Evolutionary conservation across 2,329 filamentous ascomycete genomes (phyloP).

Genomic region (Cercospora nicotianae): DNA sequence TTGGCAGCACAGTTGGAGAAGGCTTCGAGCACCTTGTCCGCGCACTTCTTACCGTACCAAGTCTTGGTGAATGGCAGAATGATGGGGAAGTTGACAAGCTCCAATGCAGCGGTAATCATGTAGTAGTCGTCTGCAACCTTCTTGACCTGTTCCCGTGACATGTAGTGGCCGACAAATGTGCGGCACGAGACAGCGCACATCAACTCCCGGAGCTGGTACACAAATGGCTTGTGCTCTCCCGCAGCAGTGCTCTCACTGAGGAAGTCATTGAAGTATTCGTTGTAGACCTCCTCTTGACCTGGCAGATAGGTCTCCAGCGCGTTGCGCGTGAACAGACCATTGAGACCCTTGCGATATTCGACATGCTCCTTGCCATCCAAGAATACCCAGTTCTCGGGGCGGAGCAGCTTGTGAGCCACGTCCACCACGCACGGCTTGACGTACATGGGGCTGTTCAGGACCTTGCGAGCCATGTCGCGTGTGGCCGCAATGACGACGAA

Average conservation of each 20-base stretch:
- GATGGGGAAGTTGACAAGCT: slow-evolving; percentile 97
- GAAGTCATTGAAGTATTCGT: slow-evolving; percentile 79
- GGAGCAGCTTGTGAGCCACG: slow-evolving; percentile 87
- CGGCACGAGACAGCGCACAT: slow-evolving; percentile 94
- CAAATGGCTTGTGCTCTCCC: slow-evolving; percentile 79
- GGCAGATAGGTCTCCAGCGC: slow-evolving; percentile 87
- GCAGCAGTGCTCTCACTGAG: slow-evolving; percentile 68
- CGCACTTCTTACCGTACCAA: slow-evolving; percentile 95
- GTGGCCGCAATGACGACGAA: slow-evolving; percentile 97
- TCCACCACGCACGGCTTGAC: slow-evolving; percentile 98
- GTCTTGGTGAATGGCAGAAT: slow-evolving; percentile 93
- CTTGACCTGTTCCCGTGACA: slow-evolving; percentile 84
- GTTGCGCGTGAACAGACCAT: slow-evolving; percentile 88
- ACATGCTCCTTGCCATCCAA: slow-evolving; percentile 92
- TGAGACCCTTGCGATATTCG: slow-evolving; percentile 95
- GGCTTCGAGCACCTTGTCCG: slow-evolving; percentile 86
- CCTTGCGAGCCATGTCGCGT: slow-evolving; percentile 91
- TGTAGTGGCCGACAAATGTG: slow-evolving; percentile 96
- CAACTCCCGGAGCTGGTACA: slow-evolving; percentile 87
- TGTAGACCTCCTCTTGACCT: slow-evolving; percentile 88
- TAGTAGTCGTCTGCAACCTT: slow-evolving; percentile 97
- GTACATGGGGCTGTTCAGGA: slow-evolving; percentile 89
- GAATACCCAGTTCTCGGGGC: slow-evolving; percentile 94
- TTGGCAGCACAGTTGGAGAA: slow-evolving; percentile 91
- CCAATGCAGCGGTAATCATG: slow-evolving; percentile 89